Evolutionary conservation across 345 rosid genomes (phyloP).

Genomic region (sweet orange (Citrus sinensis)): DNA sequence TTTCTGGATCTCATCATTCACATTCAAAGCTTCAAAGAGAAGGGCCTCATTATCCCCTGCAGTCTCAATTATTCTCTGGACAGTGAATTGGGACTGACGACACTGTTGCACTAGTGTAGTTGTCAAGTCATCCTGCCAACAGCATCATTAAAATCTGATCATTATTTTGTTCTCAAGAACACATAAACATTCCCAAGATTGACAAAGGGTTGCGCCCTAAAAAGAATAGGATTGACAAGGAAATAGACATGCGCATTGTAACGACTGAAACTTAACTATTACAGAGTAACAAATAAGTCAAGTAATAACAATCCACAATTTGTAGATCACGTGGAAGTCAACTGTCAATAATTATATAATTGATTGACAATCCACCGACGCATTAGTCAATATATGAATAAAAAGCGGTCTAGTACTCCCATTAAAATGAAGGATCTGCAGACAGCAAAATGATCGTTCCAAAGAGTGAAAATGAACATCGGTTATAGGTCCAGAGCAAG

Average conservation of each 20-base stretch:
- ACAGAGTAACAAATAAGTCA: not conserved
- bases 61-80: conserved; percentile 79
- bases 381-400: not conserved
- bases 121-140: conserved; percentile 76
- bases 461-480: not conserved
- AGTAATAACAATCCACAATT: not conserved
- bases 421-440: not conserved
- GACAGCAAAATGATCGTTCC: not conserved
- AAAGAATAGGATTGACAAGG: not conserved
- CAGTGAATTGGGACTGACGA: conserved; percentile 50
- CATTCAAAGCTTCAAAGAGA: conserved; percentile 89
- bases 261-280: not conserved
- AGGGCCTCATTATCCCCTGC: conserved; percentile 78
- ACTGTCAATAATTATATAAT: not conserved
- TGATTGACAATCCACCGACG: not conserved
- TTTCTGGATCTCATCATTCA: conserved; percentile 86
- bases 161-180: not conserved
- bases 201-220: not conserved
- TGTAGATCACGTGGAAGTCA: not conserved
- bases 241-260: not conserved
- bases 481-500: not conserved
- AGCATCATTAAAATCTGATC: not conserved
- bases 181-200: not conserved
- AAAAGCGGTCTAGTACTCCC: not conserved
- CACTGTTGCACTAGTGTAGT: conserved; percentile 75